These are phyloP conservation scores for Pseudofabraea citricarpa DNA, from an alignment of 2,329 filamentous ascomycete species.

Conservation along the genomic window DNA sequence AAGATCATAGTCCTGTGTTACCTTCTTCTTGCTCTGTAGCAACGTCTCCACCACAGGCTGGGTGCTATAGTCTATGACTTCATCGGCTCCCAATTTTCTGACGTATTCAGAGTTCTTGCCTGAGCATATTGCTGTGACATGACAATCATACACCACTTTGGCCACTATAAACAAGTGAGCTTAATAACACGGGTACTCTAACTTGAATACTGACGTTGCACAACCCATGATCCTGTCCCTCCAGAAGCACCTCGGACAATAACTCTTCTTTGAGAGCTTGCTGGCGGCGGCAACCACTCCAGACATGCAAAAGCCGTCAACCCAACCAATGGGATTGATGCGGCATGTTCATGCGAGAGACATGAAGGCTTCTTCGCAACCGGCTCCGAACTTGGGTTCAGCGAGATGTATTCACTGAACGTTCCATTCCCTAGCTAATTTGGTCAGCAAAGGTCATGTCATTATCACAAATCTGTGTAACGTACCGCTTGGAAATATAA, in stretches of 20 bases:
- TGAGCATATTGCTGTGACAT: conserved; percentile 26
- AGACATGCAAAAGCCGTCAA: conserved; percentile 33
- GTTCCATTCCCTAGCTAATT: conserved; percentile 24
- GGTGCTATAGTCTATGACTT: conserved; percentile 24
- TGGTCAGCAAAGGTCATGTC: too few species aligned
- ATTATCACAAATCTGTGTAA: too few species aligned
- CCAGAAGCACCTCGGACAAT: conserved; percentile 24
- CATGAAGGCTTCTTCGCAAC: conserved; percentile 32
- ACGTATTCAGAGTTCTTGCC: conserved; percentile 21
- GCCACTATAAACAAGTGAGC: too few species aligned
- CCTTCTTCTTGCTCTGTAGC: conserved; percentile 3
- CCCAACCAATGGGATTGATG: conserved; percentile 37
- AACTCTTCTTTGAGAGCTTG: conserved; percentile 14
- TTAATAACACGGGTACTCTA: too few species aligned
- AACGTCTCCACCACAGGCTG: conserved; percentile 14
- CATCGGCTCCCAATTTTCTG: conserved; percentile 20
- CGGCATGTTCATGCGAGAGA: conserved; percentile 37
- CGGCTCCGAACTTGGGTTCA: conserved; percentile 20
- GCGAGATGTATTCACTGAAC: conserved; percentile 22
- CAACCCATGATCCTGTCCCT: conserved; percentile 22
- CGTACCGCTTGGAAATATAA: conserved; percentile 23
- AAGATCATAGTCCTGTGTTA: conserved; percentile 14
- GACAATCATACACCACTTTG: conserved; percentile 20
- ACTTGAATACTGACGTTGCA: conserved; percentile 20
- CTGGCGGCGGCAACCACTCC: conserved; percentile 19